Evolutionary conservation across 805 yeast genomes (phyloP).

Genomic region (Tetrapisispora arboricola): DNA sequence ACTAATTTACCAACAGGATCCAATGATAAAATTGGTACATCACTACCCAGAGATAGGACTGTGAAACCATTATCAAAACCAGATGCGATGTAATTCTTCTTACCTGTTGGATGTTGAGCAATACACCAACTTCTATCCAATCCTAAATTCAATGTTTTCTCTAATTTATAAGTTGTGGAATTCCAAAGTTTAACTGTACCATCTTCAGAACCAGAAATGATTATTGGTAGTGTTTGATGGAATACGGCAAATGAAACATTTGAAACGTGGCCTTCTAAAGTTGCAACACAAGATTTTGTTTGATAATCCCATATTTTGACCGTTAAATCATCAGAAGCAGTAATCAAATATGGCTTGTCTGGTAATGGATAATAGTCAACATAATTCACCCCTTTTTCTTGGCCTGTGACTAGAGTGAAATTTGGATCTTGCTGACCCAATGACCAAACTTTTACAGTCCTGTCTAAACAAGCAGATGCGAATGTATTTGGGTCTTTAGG

Average conservation of each 20-base stretch:
- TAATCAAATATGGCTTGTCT: slow-evolving; percentile 91
- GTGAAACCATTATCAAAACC: slow-evolving; percentile 94
- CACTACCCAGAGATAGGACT: slow-evolving; percentile 83
- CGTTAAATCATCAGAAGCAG: slow-evolving; percentile 84
- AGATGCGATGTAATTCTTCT: slow-evolving; percentile 70
- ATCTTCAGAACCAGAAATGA: slow-evolving; percentile 94
- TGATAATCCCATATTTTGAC: slow-evolving; percentile 94
- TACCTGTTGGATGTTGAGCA: slow-evolving; percentile 51
- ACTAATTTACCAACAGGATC: slow-evolving; percentile 87
- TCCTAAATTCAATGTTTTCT: slow-evolving; percentile 81
- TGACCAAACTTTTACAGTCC: slow-evolving; percentile 95
- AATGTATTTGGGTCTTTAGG: slow-evolving; percentile 97
- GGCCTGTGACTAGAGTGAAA: slow-evolving; percentile 86
- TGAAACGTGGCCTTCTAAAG: slow-evolving; percentile 85
- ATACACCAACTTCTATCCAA: slow-evolving; percentile 97
- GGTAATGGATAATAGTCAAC: slow-evolving; percentile 96
- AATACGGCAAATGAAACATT: slow-evolving; percentile 95
- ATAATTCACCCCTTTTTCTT: slow-evolving; percentile 85
- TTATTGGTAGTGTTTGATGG: slow-evolving; percentile 95
- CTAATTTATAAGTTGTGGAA: slow-evolving; percentile 84
- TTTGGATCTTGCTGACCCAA: slow-evolving; percentile 80
- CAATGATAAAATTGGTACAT: slow-evolving; percentile 88
- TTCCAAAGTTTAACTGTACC: slow-evolving; percentile 93
- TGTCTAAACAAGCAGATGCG: slow-evolving; percentile 94
- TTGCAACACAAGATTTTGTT: slow-evolving; percentile 90